Percentiles rank a stretch among this genome's conserved stretches.
Evolutionary conservation across 306 rosid species (phyloP).

Genomic region (Citrullus amarus): DNA sequence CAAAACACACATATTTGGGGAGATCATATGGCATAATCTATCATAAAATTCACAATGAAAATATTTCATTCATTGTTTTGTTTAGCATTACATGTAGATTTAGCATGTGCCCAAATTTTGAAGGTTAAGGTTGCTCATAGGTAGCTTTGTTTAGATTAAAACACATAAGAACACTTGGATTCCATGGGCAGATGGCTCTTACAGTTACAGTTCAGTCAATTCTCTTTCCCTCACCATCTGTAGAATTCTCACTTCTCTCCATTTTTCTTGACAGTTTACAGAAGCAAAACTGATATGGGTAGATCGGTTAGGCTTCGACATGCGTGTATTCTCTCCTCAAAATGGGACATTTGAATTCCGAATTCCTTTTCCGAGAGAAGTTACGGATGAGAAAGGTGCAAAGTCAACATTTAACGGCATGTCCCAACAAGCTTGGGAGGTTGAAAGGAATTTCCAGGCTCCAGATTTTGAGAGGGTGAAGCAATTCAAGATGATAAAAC

Average conservation of each 20-base stretch:
- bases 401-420: constrained; percentile 81
- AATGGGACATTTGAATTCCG: constrained; percentile 60
- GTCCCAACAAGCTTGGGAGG: constrained; percentile 97
- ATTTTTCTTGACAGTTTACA: constrained; percentile 32
- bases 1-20: too few species aligned
- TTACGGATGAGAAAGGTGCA: constrained; percentile 69
- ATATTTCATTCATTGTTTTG: not conserved
- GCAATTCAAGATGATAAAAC: constrained; percentile 43
- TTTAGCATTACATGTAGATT: not conserved
- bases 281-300: constrained; percentile 92
- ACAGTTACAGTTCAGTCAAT: not conserved
- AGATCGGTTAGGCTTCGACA: constrained; percentile 74
- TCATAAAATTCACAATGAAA: not conserved
- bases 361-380: constrained; percentile 82
- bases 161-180: not conserved
- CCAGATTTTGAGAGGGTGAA: constrained; percentile 60
- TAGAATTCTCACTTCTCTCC: not conserved
- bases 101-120: not conserved
- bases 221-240: not conserved
- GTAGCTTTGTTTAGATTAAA: not conserved
- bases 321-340: constrained; percentile 53
- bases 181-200: not conserved
- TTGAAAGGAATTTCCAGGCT: constrained; percentile 56
- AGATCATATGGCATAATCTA: not conserved
- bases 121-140: too few species aligned